These are phyloP conservation scores for Fragaria iinumae DNA, from an alignment of 306 rosid genomes.

Conservation along the genomic window DNA sequence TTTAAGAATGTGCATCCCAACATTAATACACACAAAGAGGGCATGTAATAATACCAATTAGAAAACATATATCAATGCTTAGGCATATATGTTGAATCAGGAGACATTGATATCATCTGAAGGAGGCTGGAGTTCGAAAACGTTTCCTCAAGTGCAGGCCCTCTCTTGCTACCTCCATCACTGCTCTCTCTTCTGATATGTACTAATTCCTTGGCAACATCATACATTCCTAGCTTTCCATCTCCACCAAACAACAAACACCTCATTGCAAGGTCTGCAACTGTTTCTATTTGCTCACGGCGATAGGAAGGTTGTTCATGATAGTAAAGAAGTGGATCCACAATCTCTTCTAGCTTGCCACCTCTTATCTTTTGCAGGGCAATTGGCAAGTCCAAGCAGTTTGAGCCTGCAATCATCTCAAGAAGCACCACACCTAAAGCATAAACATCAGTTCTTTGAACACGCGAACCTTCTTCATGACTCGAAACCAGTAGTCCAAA, in stretches of 20 bases:
- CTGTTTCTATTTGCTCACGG: slow-evolving; percentile 65
- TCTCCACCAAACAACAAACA: slow-evolving; percentile 78
- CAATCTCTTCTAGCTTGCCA: slow-evolving; percentile 78
- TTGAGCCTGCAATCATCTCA: slow-evolving; percentile 78
- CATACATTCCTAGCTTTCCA: slow-evolving; percentile 77
- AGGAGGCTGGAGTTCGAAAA: slow-evolving; percentile 96
- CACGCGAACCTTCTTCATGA: slow-evolving; percentile 22
- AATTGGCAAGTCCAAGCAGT: slow-evolving; percentile 51
- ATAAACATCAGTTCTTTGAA: slow-evolving; percentile 66
- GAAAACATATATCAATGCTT: slow-evolving; percentile 26
- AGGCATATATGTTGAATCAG: slow-evolving; percentile 74
- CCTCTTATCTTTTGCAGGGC: slow-evolving; percentile 62
- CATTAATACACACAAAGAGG: not conserved
- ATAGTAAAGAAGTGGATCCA: slow-evolving; percentile 69
- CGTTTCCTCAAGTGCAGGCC: slow-evolving; percentile 71
- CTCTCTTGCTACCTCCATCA: slow-evolving; percentile 52
- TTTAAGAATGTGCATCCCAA: slow-evolving; percentile 9
- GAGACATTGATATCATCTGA: slow-evolving; percentile 99
- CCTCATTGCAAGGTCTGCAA: slow-evolving; percentile 92
- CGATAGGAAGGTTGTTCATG: slow-evolving; percentile 57
- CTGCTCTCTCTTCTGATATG: slow-evolving; percentile 48
- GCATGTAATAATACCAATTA: not conserved
- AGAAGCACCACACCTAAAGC: slow-evolving; percentile 76
- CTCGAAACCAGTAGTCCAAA: slow-evolving; percentile 45
- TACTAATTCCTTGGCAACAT: slow-evolving; percentile 63